Evolutionary conservation across 805 yeast species (phyloP), one percentile per base, ranked within the genome.

Genomic region (Ogataea nakhonphanomensis): DNA sequence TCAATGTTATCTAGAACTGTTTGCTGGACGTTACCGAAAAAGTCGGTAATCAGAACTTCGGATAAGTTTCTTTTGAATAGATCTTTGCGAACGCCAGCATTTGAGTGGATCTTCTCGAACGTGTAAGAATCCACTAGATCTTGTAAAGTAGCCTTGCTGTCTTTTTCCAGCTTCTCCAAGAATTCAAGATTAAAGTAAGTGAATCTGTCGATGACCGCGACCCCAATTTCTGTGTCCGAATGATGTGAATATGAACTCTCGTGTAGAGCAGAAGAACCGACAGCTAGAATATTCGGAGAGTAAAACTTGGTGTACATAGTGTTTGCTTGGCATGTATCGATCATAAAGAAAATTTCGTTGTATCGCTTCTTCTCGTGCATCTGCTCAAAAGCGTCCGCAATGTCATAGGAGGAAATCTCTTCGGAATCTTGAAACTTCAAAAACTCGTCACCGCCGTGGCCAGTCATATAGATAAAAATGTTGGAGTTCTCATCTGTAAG

Each of bases 391-490:
- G 98, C 98, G 65, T 93, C 96, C 1, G 99, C 98, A 46, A 93
- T 76, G 64, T 93, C 99, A 66, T 87, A 83, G 8, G 96, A 81
- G 2, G 96, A 89, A 43, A 93, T 89, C 57, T 93, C 99, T 61
- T 93, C 99, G 8, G 98, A 96, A 59, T 93, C 99, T 66, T 93
- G 99, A 62, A 93, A 93, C 64, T 93, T 93, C 54, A 93, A 74
- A 62, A 93, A 93, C 62, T 93, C 98, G 55, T 90, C 88, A 37
- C 99, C 99, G 17, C 99, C 99, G 63, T 93, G 99, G 17, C 99
- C 99, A 1, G 99, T 93, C 80, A 93, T 73, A 61, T 93, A 93
- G 21, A 93, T 84, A 62, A 93, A 86, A 36, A 93, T 88, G 61
- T 93, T 93, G 23, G 96, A 86, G 59, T 88, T 81, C 59, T 90